Conservation (phyloP, 2,329 filamentous ascomycete species). For the Sporothrix dimorphospora region DNA sequence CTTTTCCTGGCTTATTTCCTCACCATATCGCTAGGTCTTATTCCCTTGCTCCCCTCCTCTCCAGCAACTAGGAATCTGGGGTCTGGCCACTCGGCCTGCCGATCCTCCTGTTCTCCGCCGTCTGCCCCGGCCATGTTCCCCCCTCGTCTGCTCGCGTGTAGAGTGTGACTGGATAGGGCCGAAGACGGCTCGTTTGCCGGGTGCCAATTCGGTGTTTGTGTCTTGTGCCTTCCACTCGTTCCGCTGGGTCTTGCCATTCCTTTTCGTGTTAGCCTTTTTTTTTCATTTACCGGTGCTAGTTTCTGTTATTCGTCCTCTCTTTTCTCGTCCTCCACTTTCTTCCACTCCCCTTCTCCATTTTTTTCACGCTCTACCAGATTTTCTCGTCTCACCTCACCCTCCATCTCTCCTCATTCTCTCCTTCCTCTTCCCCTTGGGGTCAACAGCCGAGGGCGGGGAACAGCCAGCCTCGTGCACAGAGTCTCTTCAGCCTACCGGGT, state of each 20-base stretch:
- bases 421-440: slow-evolving; percentile 20
- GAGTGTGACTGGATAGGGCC: slow-evolving; percentile 16
- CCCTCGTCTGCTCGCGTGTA: background rate
- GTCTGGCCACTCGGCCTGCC: slow-evolving; percentile 10
- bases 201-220: background rate
- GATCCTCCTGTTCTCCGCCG: slow-evolving; percentile 1
- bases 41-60: background rate
- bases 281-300: slow-evolving; percentile 7
- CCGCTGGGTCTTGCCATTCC: background rate
- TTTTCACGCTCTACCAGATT: slow-evolving; percentile 4
- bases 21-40: slow-evolving; percentile 2
- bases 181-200: slow-evolving; percentile 14
- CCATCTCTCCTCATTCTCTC: background rate
- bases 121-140: slow-evolving; percentile 8
- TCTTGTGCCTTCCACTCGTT: background rate
- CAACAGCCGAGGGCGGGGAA: slow-evolving; percentile 18
- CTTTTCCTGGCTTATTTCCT: background rate
- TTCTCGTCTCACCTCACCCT: slow-evolving; percentile 5
- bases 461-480: slow-evolving; percentile 5
- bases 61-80: background rate
- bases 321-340: background rate
- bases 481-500: background rate
- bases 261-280: background rate
- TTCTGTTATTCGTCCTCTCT: background rate
- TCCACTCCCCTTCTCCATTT: background rate